These are phyloP conservation scores for Mychonastes homosphaera DNA, from an alignment of 139 green algal genomes.

Conservation along the genomic window DNA sequence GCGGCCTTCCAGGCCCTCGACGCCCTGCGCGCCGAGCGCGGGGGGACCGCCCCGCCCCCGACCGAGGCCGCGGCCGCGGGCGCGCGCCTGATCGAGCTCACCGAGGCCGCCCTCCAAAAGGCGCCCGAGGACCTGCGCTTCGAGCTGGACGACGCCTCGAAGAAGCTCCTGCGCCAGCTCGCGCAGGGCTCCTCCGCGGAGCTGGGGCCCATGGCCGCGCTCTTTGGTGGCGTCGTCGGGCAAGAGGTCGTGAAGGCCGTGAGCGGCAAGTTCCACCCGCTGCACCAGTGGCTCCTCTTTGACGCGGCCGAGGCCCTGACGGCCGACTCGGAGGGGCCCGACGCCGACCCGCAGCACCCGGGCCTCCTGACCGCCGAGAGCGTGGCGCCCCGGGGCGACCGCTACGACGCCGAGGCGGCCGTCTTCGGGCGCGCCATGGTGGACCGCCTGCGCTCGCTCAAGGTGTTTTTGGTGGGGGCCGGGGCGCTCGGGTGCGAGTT, in stretches of 20 bases:
- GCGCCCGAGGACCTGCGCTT: slow-evolving; percentile 22
- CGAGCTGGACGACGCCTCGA: slow-evolving; percentile 41
- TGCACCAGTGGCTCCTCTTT: slow-evolving; percentile 92
- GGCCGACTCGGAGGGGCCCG: too few relatives aligned
- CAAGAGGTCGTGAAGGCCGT: slow-evolving; percentile 97
- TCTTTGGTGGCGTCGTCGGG: slow-evolving; percentile 92
- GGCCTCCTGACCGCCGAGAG: slow-evolving; percentile 19
- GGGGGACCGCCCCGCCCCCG: slow-evolving; percentile 33
- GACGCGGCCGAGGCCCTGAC: slow-evolving; percentile 71
- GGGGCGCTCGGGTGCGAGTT: slow-evolving; percentile 97
- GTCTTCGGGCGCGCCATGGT: slow-evolving; percentile 78
- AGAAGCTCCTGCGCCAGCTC: slow-evolving; percentile 38
- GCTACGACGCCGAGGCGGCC: slow-evolving; percentile 79
- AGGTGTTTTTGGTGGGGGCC: slow-evolving; percentile 93
- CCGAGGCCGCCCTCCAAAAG: slow-evolving; percentile 42
- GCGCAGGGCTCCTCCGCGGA: slow-evolving; percentile 38
- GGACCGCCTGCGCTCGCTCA: slow-evolving; percentile 49
- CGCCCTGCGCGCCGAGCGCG: slow-evolving; percentile 30
- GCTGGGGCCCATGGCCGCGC: slow-evolving; percentile 87
- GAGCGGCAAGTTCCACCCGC: slow-evolving; percentile 90
- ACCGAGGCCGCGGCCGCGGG: slow-evolving; percentile 58
- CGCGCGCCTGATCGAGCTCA: slow-evolving; percentile 46
- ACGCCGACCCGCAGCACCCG: too few relatives aligned
- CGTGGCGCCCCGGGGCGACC: slow-evolving; percentile 29
- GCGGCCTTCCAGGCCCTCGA: slow-evolving; percentile 89